Conservation (phyloP, 2,329 filamentous ascomycete genomes). For the Thermoascus crustaceus region DNA sequence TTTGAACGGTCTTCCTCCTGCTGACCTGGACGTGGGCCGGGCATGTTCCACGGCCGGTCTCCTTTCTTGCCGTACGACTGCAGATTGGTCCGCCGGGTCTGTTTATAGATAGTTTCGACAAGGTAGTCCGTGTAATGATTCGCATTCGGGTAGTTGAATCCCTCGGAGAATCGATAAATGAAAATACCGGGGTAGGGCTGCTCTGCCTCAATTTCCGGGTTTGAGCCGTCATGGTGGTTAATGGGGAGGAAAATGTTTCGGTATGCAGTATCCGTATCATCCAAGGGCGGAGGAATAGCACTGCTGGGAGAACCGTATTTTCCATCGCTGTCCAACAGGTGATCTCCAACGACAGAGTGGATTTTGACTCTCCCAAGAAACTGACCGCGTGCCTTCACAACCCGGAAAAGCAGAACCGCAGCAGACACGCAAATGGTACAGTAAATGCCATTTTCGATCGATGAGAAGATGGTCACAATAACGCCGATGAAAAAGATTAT, state of each 20-base stretch:
- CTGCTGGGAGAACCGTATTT: conserved; percentile 50
- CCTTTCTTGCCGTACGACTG: conserved; percentile 56
- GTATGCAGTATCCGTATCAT: conserved; percentile 42
- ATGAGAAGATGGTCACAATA: conserved; percentile 76
- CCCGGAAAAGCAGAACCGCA: conserved; percentile 71
- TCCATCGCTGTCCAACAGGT: conserved; percentile 57
- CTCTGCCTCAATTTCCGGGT: conserved; percentile 71
- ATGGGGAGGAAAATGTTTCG: conserved; percentile 83
- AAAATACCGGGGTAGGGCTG: conserved; percentile 86
- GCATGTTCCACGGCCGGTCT: conserved; percentile 93
- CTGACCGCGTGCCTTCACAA: conserved; percentile 71
- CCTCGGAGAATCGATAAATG: conserved; percentile 90
- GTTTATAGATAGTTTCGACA: conserved; percentile 56
- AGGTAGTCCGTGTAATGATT: conserved; percentile 80
- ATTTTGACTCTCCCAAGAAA: conserved; percentile 79
- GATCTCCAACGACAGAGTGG: conserved; percentile 73
- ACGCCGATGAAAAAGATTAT: conserved; percentile 91
- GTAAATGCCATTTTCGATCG: conserved; percentile 90
- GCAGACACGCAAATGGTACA: conserved; percentile 69
- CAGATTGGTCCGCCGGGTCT: conserved; percentile 69
- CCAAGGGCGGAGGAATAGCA: conserved; percentile 15
- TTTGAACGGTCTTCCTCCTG: conserved; percentile 40
- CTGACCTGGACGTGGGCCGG: conserved; percentile 59
- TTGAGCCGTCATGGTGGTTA: conserved; percentile 80
- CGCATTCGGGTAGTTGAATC: conserved; percentile 93